Base-by-base conservation (phyloP, 495 filamentous ascomycete species). In the Xylaria sp. region DNA sequence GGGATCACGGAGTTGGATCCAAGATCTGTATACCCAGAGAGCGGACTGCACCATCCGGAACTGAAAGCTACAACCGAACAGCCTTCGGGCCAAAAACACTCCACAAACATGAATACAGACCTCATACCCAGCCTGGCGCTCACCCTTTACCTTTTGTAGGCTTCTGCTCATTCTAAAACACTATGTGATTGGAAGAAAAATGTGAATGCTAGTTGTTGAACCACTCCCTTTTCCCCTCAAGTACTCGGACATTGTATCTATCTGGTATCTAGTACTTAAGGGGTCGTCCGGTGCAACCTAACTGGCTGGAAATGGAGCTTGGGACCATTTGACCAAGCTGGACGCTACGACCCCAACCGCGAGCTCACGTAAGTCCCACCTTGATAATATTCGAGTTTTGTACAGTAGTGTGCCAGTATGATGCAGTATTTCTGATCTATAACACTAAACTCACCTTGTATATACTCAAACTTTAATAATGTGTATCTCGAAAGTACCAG, bases 21-120 rank as follows among this genome's bases (percentile, higher is more conserved):
- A 48, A 46, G 21, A n/a, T 29, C 24, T 63, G 37, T 63, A 33
- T 48, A 63, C n/a, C n/a, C n/a, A 40, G 61, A 48, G 21, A 61
- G 57, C 8, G 15, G 41, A n/a, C 61, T 44, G 21, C 41, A 29
- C 24, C 8, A 63, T 29, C 9, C 29, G 21, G 59, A 35, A 40
- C 59, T 29, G 4, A n/a, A 63, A 40, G 40, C 40, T 44, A 63
- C 61, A 15, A 63, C 12, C 8, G 21, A 26, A 46, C 61, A 63
- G 24, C 37, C 24, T 63, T 35, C 7, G 31, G 24, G 40, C 15
- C 14, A 17, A 46, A 44, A 12, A 31, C 61, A 33, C 41, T 33
- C 33, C 5, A 15, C 31, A 2, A 61, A 41, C 40, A 17, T 21
- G 14, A 37, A 59, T 19, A 21, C 29, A 37, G 7, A n/a, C 57